phyloP scores from a whole-genome alignment of 2,329 filamentous ascomycete genomes.

The Colletotrichum chlorophyti region DNA sequence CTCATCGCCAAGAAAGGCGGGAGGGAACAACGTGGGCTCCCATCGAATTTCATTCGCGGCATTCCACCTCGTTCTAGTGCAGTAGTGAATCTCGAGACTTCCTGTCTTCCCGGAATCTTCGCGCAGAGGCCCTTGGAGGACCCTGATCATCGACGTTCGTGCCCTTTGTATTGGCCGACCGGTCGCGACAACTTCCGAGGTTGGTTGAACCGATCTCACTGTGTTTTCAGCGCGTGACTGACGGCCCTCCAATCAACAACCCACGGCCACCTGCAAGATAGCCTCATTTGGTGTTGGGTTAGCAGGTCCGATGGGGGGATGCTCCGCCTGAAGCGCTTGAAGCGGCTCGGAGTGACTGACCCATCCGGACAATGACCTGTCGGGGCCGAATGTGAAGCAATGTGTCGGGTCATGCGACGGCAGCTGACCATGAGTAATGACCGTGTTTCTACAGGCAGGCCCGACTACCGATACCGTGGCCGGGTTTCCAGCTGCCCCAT shows the following conservation, averaged over 20 bases:
- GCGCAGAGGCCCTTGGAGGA: not conserved
- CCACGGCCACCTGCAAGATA: too few relatives aligned
- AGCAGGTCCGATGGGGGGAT: too few relatives aligned
- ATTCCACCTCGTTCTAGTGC: not conserved
- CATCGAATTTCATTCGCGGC: constrained; percentile 5
- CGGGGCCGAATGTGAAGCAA: not conserved
- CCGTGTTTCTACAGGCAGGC: not conserved
- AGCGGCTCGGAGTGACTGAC: too few relatives aligned
- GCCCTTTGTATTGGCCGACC: not conserved
- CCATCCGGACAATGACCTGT: constrained; percentile 4
- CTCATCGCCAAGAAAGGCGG: not conserved
- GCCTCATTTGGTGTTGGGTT: too few relatives aligned
- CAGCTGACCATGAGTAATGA: not conserved
- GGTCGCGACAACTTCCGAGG: too few relatives aligned
- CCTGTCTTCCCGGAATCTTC: not conserved
- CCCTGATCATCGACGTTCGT: not conserved
- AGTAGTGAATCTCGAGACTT: not conserved
- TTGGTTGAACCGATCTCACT: too few relatives aligned
- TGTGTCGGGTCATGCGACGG: constrained; percentile 9
- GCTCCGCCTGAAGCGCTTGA: too few relatives aligned
- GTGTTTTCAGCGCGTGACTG: too few relatives aligned
- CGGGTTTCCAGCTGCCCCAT: too few relatives aligned
- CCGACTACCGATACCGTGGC: not conserved
- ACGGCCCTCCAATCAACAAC: too few relatives aligned
- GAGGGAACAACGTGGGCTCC: constrained; percentile 7